Conservation (phyloP, 2,329 filamentous ascomycete genomes). For the Coniosporium tulheliwenetii region DNA sequence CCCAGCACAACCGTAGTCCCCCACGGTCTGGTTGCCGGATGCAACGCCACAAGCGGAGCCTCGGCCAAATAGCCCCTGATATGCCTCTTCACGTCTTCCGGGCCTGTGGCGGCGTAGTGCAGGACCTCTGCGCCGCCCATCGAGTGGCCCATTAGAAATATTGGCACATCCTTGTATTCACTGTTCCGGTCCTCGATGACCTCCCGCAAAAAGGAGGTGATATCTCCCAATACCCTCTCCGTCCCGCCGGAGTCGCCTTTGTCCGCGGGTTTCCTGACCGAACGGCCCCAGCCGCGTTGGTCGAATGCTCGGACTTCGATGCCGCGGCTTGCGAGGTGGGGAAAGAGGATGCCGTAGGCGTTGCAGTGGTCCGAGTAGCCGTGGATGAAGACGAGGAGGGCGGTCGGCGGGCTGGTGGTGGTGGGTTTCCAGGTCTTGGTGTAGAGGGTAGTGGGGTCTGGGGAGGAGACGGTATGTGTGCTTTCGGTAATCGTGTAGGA, state of each 20-base stretch:
- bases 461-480: slow-evolving; percentile 26
- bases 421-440: slow-evolving; percentile 40
- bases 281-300: slow-evolving; percentile 61
- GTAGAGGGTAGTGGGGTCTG: slow-evolving; percentile 39
- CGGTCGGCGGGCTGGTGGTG: slow-evolving; percentile 44
- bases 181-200: slow-evolving; percentile 24
- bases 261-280: slow-evolving; percentile 44
- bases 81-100: slow-evolving; percentile 35
- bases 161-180: slow-evolving; percentile 26
- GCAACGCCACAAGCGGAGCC: slow-evolving; percentile 64
- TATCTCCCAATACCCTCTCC: slow-evolving; percentile 55
- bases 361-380: slow-evolving; percentile 78
- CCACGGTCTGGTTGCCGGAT: slow-evolving; percentile 47
- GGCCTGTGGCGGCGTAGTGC: slow-evolving; percentile 35
- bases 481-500: slow-evolving; percentile 28
- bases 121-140: slow-evolving; percentile 78
- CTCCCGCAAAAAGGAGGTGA: slow-evolving; percentile 56
- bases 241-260: slow-evolving; percentile 64
- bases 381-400: slow-evolving; percentile 70
- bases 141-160: slow-evolving; percentile 80
- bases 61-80: slow-evolving; percentile 63
- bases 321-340: slow-evolving; percentile 49
- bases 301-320: slow-evolving; percentile 50
- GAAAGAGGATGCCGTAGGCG: slow-evolving; percentile 62
- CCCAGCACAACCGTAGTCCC: slow-evolving; percentile 49